These are phyloP conservation scores for Pichia heedii DNA, from an alignment of 805 yeast species.

Conservation along the genomic window DNA sequence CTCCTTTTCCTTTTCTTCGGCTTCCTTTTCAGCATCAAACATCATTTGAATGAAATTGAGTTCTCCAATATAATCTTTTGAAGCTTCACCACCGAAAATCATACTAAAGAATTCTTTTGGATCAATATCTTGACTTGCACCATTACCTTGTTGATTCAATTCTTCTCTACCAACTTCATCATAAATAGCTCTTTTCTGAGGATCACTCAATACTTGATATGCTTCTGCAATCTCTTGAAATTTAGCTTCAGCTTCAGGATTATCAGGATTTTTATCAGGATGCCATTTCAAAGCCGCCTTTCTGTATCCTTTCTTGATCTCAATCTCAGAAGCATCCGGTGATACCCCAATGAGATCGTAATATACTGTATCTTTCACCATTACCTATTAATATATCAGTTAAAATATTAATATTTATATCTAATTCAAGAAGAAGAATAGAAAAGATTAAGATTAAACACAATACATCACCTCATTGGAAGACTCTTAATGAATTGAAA, in stretches of 20 bases:
- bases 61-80: constrained; percentile 82
- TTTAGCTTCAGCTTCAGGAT: constrained; percentile 65
- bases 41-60: constrained; percentile 69
- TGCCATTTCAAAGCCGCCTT: constrained; percentile 68
- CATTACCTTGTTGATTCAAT: constrained; percentile 32
- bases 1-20: constrained; percentile 37
- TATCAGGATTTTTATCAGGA: constrained; percentile 75
- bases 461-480: neutral
- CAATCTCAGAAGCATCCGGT: constrained; percentile 50
- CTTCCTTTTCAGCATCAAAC: constrained; percentile 29
- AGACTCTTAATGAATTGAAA: neutral
- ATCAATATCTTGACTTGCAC: constrained; percentile 57
- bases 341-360: constrained; percentile 58
- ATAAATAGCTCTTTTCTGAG: constrained; percentile 52
- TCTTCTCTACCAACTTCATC: constrained; percentile 71
- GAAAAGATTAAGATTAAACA: no score
- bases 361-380: constrained; percentile 71
- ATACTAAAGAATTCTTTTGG: constrained; percentile 62
- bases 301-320: constrained; percentile 73
- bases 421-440: no score
- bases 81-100: constrained; percentile 87
- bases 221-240: constrained; percentile 61
- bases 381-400: no score
- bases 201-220: constrained; percentile 68
- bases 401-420: no score